phyloP scores from a whole-genome alignment of 805 yeast genomes.

The Scheffersomyces coipomensis region DNA sequence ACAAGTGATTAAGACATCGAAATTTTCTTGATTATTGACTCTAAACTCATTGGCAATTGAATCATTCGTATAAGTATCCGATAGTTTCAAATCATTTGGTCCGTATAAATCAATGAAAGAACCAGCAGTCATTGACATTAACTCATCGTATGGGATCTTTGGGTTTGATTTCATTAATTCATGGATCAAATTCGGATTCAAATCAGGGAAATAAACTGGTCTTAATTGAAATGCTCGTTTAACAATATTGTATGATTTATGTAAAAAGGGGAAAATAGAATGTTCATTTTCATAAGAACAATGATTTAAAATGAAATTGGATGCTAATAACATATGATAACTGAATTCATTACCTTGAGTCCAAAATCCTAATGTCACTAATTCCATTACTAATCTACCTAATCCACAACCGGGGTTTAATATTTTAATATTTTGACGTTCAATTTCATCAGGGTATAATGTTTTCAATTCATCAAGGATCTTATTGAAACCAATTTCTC shows the following conservation, averaged over 20 bases:
- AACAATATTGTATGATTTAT: slow-evolving; percentile 45
- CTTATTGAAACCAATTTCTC: slow-evolving; percentile 36
- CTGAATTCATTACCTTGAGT: slow-evolving; percentile 70
- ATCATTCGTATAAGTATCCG: slow-evolving; percentile 37
- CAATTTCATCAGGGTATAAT: slow-evolving; percentile 33
- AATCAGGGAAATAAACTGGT: slow-evolving; percentile 54
- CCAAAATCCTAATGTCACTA: slow-evolving; percentile 53
- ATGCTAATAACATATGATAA: slow-evolving; percentile 60
- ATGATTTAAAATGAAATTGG: slow-evolving; percentile 53
- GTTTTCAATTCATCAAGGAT: slow-evolving; percentile 34
- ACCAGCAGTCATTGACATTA: slow-evolving; percentile 74
- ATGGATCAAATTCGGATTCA: slow-evolving; percentile 38
- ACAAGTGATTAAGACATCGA: slow-evolving; percentile 51
- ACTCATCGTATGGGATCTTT: slow-evolving; percentile 40
- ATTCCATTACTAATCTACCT: slow-evolving; percentile 57
- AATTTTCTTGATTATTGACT: slow-evolving; percentile 29
- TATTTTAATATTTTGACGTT: slow-evolving; percentile 40
- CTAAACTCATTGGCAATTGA: slow-evolving; percentile 43
- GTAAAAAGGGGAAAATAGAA: slow-evolving; percentile 55
- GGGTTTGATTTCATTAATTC: slow-evolving; percentile 32
- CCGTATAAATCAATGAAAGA: slow-evolving; percentile 70
- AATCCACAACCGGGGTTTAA: slow-evolving; percentile 67
- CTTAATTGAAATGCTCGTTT: slow-evolving; percentile 48
- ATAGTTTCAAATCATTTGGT: slow-evolving; percentile 33
- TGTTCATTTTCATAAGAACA: slow-evolving; percentile 37